Evolutionary conservation across 345 rosid genomes (phyloP), one percentile per base, ranked within the genome.

Genomic region (Salix viminalis): DNA sequence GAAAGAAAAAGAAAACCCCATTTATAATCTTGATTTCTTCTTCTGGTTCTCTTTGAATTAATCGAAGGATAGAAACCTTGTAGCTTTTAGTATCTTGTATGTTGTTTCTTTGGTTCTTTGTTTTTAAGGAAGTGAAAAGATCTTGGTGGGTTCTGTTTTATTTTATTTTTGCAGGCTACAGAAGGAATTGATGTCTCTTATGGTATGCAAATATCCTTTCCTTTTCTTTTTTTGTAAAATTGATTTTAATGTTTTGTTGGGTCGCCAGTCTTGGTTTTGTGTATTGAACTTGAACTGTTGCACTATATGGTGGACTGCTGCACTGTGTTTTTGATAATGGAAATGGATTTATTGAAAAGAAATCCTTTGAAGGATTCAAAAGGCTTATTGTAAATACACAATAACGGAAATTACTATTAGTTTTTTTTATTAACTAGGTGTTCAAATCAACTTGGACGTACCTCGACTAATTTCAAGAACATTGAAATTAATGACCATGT

Each of bases 121-220:
- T 16, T 24, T 65, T 24, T 1, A 16, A 4, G 54, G 26, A 4
- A 48, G 23, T 67, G n/a, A 44, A 64, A 67, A 36, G n/a, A 23
- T 56, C 23, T 5, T 56, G 12, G 24, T 32, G 14, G 19, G 44
- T 46, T 42, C 23, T 65, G 16, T 23, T 68, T 69, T 69, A 50
- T 16, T 32, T 48, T 4, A 32, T 61, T 65, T 75, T 75, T 65
- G 15, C 77, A 81, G 84, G 80, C 73, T 81, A 30, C 84, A 81
- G 80, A 76, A 76, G 74, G 84, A 81, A 77, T 73, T 81, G 26
- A 76, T 81, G 84, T 72, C 84, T 62, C 77, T 81, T 8, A 81
- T 81, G 77, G 84, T 81, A 69, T n/a, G 77, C 36, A 4, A 42
- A 41, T 42, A 69, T 41, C 37, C 16, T 30, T 65, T 54, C 4